phyloP scores from a whole-genome alignment of 2,329 filamentous ascomycete genomes.

The Cryphonectria parasitica region DNA sequence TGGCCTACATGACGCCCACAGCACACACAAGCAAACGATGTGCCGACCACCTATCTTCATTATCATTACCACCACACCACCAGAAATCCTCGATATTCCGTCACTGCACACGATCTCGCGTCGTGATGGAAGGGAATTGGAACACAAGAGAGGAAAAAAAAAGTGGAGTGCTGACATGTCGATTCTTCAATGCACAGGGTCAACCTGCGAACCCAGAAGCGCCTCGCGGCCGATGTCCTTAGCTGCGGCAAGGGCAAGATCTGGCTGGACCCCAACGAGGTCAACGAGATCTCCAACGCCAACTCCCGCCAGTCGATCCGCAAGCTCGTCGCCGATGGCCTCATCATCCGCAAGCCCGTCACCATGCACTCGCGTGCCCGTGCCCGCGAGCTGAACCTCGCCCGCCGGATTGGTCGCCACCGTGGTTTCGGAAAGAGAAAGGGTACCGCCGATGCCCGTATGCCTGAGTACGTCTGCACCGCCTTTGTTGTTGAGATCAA shows the following conservation, averaged over 20 bases:
- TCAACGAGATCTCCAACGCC: slow-evolving; percentile 99
- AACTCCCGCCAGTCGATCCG: slow-evolving; percentile 99
- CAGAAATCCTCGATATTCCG: slow-evolving; percentile 6
- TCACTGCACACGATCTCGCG: slow-evolving; percentile 11
- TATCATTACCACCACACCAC: slow-evolving; percentile 19
- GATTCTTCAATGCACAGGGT: slow-evolving; percentile 67
- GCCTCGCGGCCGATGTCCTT: slow-evolving; percentile 97
- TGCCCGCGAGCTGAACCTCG: slow-evolving; percentile 91
- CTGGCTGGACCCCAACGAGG: slow-evolving; percentile 99
- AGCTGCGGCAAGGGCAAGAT: slow-evolving; percentile 99
- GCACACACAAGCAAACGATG: slow-evolving; percentile 13
- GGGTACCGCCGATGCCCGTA: slow-evolving; percentile 99
- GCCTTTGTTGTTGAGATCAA: neutral
- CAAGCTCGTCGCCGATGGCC: slow-evolving; percentile 99
- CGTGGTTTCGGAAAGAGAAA: slow-evolving; percentile 99
- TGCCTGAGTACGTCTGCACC: slow-evolving; percentile 79
- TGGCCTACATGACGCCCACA: slow-evolving; percentile 21
- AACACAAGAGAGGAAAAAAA: neutral
- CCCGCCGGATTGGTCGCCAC: slow-evolving; percentile 94
- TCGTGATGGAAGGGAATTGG: neutral
- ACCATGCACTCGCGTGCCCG: slow-evolving; percentile 99
- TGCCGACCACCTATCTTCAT: slow-evolving; percentile 2
- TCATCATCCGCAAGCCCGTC: slow-evolving; percentile 99
- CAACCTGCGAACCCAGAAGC: slow-evolving; percentile 99
- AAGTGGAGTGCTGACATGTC: slow-evolving; percentile 29